phyloP scores from a whole-genome alignment of 140 eudicot species.

The Bidens hawaiensis region DNA sequence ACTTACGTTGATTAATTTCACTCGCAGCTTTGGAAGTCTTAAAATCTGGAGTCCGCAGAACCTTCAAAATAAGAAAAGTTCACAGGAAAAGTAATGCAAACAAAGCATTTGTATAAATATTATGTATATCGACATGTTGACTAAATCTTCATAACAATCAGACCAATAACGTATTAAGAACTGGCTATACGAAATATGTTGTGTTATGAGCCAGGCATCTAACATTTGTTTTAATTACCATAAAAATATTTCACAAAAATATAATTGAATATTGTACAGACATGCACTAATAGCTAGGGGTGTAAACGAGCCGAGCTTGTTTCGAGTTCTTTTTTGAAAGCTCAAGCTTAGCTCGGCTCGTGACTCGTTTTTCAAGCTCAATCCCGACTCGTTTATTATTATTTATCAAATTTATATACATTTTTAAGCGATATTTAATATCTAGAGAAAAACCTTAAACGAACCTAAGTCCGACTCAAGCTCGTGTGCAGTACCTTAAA shows the following conservation, averaged over 20 bases:
- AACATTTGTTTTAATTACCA: not conserved
- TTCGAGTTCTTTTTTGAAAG: no score
- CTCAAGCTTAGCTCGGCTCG: no score
- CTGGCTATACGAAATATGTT: not conserved
- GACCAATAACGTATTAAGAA: not conserved
- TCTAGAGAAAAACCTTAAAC: no score
- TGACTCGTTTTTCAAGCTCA: no score
- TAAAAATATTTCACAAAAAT: not conserved
- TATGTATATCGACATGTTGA: not conserved
- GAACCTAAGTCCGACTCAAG: no score
- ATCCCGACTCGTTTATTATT: no score
- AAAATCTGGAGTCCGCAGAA: conserved; percentile 74
- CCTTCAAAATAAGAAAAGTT: conserved; percentile 40
- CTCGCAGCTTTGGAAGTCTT: conserved; percentile 67
- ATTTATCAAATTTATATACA: no score
- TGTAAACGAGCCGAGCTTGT: no score
- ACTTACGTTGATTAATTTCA: conserved; percentile 62
- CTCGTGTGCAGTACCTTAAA: no score
- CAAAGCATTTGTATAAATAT: not conserved
- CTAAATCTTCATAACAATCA: not conserved
- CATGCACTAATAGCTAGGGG: no score
- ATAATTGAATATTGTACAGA: not conserved
- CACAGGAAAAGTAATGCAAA: not conserved
- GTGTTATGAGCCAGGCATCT: not conserved
- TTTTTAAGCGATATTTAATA: no score